phyloP scores from a whole-genome alignment of 2,329 filamentous ascomycete species.

The Myriosclerotinia curreyana region DNA sequence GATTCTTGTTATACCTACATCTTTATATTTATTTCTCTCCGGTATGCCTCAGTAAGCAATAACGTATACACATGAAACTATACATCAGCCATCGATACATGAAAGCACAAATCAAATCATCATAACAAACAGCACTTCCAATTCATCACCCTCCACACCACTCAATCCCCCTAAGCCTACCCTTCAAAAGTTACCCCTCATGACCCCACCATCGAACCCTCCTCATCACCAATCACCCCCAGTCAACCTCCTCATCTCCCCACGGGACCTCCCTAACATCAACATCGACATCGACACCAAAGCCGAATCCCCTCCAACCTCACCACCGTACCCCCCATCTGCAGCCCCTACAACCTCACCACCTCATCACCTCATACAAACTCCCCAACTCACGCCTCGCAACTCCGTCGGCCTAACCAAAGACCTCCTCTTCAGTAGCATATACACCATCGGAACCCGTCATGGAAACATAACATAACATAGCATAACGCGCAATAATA shows the following conservation, averaged over 20 bases:
- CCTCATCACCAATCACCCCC: slow-evolving; percentile 54
- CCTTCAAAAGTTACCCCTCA: slow-evolving; percentile 48
- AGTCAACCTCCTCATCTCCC: slow-evolving; percentile 60
- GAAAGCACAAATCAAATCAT: slow-evolving; percentile 50
- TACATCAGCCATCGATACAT: slow-evolving; percentile 50
- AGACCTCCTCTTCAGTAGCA: slow-evolving; percentile 51
- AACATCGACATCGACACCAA: slow-evolving; percentile 64
- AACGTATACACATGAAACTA: slow-evolving; percentile 66
- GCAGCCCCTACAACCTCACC: slow-evolving; percentile 43
- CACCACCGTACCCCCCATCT: slow-evolving; percentile 35
- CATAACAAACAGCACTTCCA: slow-evolving; percentile 49
- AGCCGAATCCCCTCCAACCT: slow-evolving; percentile 54
- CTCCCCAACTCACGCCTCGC: slow-evolving; percentile 63
- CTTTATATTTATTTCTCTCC: slow-evolving; percentile 21
- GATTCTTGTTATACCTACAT: slow-evolving; percentile 27
- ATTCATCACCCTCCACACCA: not conserved
- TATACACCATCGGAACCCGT: slow-evolving; percentile 66
- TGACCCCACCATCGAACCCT: slow-evolving; percentile 68
- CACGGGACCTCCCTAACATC: slow-evolving; percentile 53
- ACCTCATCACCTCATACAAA: slow-evolving; percentile 46
- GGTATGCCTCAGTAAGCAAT: slow-evolving; percentile 57
- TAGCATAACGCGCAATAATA: slow-evolving; percentile 53
- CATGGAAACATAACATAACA: slow-evolving; percentile 64
- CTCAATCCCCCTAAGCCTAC: not conserved
- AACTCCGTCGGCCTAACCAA: slow-evolving; percentile 72